Base-by-base conservation (phyloP, 371 early-diverging fungal genomes). In the Coemansia sp. region DNA sequence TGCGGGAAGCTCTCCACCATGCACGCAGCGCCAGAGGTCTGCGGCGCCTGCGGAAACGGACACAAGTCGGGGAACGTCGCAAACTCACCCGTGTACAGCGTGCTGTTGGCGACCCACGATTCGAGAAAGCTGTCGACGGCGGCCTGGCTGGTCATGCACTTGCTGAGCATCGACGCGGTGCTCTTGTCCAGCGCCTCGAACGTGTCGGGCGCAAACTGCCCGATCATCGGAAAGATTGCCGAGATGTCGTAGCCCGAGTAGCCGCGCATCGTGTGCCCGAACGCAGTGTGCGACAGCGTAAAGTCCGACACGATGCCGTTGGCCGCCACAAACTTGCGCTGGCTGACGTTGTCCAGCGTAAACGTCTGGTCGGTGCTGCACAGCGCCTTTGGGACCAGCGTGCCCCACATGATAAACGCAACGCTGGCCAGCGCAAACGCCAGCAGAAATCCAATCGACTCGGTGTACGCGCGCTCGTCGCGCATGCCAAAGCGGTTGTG, bases 241-340 rank as follows among this genome's bases (percentile, higher is more conserved):
- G 75, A 61, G 0, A 69, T 52, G 56, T 74, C 75, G 62, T 74
- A 74, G 39, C 75, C 75, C 4, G 49, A n/a, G 55, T 63, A 74
- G 12, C 69, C 69, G 62, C 59, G 69, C 75, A 74, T 74, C 38
- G 55, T 34, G 39, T 47, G 48, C 1, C 69, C 68, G 34, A 74
- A 69, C 49, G 59, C 45, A 4, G 50, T 47, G 34, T 52, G 75
- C n/a, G 66, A 57, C 42, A 74, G 60, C n/a, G 50, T 43, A 59
- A 74, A 74, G 56, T 74, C 75, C 3, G 75, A 55, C 26, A 74
- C 75, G 11, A 74, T 53, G 45, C 75, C 75, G 63, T 74, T 74
- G 33, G 75, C 75, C 9, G 63, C 55, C 7, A 69, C 69, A 55
- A 74, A 74, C 30, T 45, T 41, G 49, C 75, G 68, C 26, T 55